phyloP scores from a whole-genome alignment of 257 asterid species.

The Voacanga thouarsii region DNA sequence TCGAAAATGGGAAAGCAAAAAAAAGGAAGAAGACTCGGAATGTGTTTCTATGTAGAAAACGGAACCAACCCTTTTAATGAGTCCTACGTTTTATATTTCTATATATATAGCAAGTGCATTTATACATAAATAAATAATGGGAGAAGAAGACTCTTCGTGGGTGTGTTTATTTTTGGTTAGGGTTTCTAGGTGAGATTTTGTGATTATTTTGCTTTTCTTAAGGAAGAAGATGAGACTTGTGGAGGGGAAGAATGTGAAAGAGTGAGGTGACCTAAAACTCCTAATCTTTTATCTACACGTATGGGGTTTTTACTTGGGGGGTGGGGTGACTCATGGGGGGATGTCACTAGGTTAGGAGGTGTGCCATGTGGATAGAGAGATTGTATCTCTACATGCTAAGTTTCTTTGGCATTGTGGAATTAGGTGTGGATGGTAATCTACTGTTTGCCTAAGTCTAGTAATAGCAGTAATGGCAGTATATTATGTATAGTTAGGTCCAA shows the following conservation, averaged over 20 bases:
- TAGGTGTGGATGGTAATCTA: slow-evolving; percentile 44
- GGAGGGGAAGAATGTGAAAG: neutral
- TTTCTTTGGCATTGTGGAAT: slow-evolving; percentile 4
- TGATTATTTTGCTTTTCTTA: neutral
- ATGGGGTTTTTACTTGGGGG: slow-evolving; percentile 19
- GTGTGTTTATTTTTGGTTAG: neutral
- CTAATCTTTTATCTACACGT: slow-evolving; percentile 58
- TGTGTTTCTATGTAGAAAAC: neutral
- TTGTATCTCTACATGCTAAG: neutral
- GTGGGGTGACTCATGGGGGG: too few species aligned
- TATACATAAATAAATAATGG: neutral
- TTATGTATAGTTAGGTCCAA: too few species aligned
- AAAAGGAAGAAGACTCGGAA: neutral
- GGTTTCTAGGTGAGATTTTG: slow-evolving; percentile 6
- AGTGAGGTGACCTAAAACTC: slow-evolving; percentile 50
- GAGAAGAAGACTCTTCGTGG: neutral
- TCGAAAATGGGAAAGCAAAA: neutral
- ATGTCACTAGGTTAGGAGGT: slow-evolving; percentile 6
- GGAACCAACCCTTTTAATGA: neutral
- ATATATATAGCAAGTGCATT: neutral
- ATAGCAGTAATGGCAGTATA: neutral
- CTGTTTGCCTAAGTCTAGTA: slow-evolving; percentile 16
- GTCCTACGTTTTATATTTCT: neutral
- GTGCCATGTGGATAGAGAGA: neutral
- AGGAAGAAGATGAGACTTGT: neutral